Base-by-base conservation (phyloP, 2,329 filamentous ascomycete genomes). In the Lachnellula suecica region DNA sequence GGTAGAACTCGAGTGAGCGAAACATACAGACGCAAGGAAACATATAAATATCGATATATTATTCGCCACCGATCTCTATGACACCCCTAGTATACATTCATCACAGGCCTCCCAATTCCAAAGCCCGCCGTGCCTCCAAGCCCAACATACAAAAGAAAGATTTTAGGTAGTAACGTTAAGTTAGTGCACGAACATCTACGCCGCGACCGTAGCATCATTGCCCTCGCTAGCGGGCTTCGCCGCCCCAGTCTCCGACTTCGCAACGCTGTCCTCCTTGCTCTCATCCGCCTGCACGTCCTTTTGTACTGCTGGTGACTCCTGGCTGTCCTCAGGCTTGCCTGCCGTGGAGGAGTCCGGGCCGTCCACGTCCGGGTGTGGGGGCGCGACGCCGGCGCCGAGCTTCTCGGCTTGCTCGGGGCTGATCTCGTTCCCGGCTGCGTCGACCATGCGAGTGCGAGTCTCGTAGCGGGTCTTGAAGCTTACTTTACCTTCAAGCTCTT, bases 401-500 rank as follows among this genome's bases (percentile, higher is more conserved):
- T n/a, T n/a, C 15, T 62, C 64, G 15, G 53, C 53, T 7, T 40
- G 37, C 20, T 54, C 45, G 15, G 48, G 45, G 23, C 55, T 51
- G 10, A 96, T 72, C 66, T 95, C 89, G 60, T 92, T 91, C 54
- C 92, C 94, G 40, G 84, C 70, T 47, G 82, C 82, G 70, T 96
- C 91, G 37, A 96, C 78, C 51, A 97, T 72, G 52, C 90, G 86
- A 8, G 91, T 97, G 59, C 89, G 83, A n/a, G 93, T 97, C 77
- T 97, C 93, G 69, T 97, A 97, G 61, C 87, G 88, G 11, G 94
- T 97, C 74, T 95, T 86, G 74, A 99, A 97, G 65, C 91, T 90
- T 54, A 97, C 92, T 72, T 96, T 95, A 65, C 93, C 94, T 70
- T 93, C 83, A 27, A 99, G 82, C 19, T 82, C 83, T 65, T 88